Evolutionary conservation across 2,329 filamentous ascomycete species (phyloP).

Genomic region (Capronia americana): DNA sequence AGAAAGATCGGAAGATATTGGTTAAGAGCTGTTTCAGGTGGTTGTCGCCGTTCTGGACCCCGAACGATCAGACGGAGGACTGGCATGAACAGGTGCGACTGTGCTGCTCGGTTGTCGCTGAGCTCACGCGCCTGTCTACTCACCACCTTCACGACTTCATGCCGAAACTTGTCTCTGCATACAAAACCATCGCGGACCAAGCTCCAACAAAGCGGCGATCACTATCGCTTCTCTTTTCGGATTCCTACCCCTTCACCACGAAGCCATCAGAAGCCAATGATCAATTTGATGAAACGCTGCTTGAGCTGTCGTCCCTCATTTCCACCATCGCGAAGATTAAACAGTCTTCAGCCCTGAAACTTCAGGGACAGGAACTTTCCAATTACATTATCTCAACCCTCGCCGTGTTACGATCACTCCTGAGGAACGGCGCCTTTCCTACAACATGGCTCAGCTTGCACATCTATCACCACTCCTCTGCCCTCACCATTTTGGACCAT

Average conservation of each 20-base stretch:
- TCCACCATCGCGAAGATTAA: constrained; percentile 79
- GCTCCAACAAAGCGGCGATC: constrained; percentile 63
- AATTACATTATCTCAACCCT: constrained; percentile 76
- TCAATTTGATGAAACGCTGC: constrained; percentile 81
- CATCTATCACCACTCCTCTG: constrained; percentile 90
- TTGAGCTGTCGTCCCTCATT: constrained; percentile 87
- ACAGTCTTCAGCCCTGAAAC: constrained; percentile 75
- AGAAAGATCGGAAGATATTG: constrained; percentile 75
- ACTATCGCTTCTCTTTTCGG: constrained; percentile 88
- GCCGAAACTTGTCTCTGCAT: constrained; percentile 88
- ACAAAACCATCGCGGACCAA: constrained; percentile 74
- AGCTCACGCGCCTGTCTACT: constrained; percentile 78
- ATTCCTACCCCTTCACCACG: constrained; percentile 84
- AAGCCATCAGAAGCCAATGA: constrained; percentile 67
- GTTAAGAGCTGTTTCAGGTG: constrained; percentile 84
- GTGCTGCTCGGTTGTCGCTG: constrained; percentile 90
- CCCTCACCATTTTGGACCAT: constrained; percentile 83
- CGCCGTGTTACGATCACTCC: constrained; percentile 84
- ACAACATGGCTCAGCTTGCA: constrained; percentile 88
- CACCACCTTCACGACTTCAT: constrained; percentile 87
- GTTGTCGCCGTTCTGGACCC: constrained; percentile 94
- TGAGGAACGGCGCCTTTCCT: constrained; percentile 89
- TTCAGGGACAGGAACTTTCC: constrained; percentile 45
- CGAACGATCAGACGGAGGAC: constrained; percentile 75
- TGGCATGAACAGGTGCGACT: constrained; percentile 93